These are phyloP conservation scores for Pleurotus platypus DNA, from an alignment of 768 basidiomycete genomes.

Conservation along the genomic window DNA sequence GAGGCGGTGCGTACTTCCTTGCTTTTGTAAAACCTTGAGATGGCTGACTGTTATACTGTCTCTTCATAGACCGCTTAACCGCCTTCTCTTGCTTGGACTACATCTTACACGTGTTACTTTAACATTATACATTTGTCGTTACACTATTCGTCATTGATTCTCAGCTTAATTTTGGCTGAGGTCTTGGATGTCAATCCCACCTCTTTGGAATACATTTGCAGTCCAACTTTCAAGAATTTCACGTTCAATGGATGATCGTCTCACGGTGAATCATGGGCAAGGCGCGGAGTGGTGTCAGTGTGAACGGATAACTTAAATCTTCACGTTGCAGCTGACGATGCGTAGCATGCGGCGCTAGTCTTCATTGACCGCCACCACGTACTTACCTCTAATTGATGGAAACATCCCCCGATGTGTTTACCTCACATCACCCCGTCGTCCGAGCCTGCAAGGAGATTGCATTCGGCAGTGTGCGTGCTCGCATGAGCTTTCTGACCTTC, in stretches of 20 bases:
- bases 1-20: constrained; percentile 49
- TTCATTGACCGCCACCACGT: no score
- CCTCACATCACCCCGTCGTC: constrained; percentile 18
- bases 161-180: background rate
- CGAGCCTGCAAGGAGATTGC: constrained; percentile 41
- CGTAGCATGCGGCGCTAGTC: no score
- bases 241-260: no score
- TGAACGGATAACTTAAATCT: no score
- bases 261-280: no score
- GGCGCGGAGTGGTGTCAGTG: no score
- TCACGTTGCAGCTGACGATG: no score
- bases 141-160: background rate
- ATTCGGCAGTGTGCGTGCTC: constrained; percentile 42
- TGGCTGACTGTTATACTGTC: background rate
- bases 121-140: constrained; percentile 7
- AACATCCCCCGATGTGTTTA: constrained; percentile 5
- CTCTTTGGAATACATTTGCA: background rate
- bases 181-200: background rate
- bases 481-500: background rate
- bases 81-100: constrained; percentile 1
- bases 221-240: no score
- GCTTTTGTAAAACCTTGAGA: no score
- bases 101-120: background rate
- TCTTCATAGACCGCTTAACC: constrained; percentile 1
- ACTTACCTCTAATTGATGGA: background rate